Evolutionary conservation across 768 basidiomycete genomes (phyloP), one percentile per base, ranked within the genome.

Genomic region (Cantharellus cinnabarinus): DNA sequence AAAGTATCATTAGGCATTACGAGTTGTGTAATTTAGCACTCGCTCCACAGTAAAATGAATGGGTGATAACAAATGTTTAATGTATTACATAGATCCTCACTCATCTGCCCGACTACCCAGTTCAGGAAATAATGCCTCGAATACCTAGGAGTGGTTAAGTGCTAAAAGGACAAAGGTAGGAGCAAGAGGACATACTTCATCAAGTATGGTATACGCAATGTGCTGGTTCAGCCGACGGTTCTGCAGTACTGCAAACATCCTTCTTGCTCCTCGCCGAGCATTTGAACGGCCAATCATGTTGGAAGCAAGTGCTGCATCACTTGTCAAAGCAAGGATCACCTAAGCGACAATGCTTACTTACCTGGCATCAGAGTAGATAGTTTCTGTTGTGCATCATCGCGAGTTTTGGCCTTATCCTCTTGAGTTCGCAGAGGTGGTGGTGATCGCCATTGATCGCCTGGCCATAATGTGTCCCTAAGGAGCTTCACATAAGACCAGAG

Each of bases 221-320:
- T 95, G 91, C 66, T 94, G 89, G 69, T 94, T 95, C 40, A 98
- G 74, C n/a, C 94, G 79, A 53, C 82, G 78, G 67, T 97, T 95
- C 70, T 99, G 95, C 50, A 98, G 68, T 2, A 94, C 89, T 3
- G 90, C 83, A 68, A 98, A 97, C 61, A 95, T 86, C 55, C 90
- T 77, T 44, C 90, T 77, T 4, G 94, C 91, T 14, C 93, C 95
- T 50, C 91, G 77, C 7, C 91, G 80, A 15, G 94, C 91, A 67
- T 99, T 98, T 2, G 87, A 83, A 39, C 91, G 78, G n/a, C 95
- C 95, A 64, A 97, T 97, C 85, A 97, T 90, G 65, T 95, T 97
- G 4, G 94, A 89, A 40, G 89, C 91, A 57, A 97, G 71, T 66
- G 98, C 94, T 95, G n/a, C 20, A 50, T 14, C 5, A 39, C 35